Base-by-base conservation (phyloP, 1,139 yeast genomes). In the Lodderomyces elongisporus region DNA sequence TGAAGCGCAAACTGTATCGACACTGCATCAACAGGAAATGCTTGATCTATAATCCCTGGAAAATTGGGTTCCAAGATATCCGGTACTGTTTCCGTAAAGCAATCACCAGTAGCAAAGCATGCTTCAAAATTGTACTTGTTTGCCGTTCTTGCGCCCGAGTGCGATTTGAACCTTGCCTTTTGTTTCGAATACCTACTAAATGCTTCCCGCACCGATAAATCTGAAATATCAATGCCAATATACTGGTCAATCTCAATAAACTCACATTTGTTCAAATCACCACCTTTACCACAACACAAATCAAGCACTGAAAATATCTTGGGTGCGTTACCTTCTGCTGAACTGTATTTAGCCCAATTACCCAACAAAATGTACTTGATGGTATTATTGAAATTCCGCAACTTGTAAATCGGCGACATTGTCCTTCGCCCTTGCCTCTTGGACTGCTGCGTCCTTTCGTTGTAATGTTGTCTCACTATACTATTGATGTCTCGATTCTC, bases 221-320 rank as follows among this genome's bases (percentile, higher is more conserved):
- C 94, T 14, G 96, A 89, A 33, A 93, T 80, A 58, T 91, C 99
- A 25, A 91, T 71, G 1, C 98, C 98, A 34, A 89, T 77, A 46
- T 84, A 84, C 38, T 88, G 91, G 20, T 76, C 72, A 3, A 85
- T 74, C 9, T 74, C 66, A 2, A 85, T 82, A 47, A 77, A 77
- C 36, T 79, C 85, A 79, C 95, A 89, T 57, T 91, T 91, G 49
- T 84, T 77, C 49, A 93, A 62, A 60, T 91, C 99, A 14, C 99
- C 99, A 30, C 99, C 99, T 56, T 91, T 93, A 12, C 99, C 99
- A 58, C 98, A 91, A 15, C 96, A 96, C 36, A 91, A 59, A 51
- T 91, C 99, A 25, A 91, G 62, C 1, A 84, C 46, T 9, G 62
- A 55, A 14, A 58, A 54, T 1, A 66, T 62, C 12, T 70, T 66